Evolutionary conservation across 2,329 filamentous ascomycete species (phyloP), one percentile per base, ranked within the genome.

Genomic region (Colletotrichum sp.): DNA sequence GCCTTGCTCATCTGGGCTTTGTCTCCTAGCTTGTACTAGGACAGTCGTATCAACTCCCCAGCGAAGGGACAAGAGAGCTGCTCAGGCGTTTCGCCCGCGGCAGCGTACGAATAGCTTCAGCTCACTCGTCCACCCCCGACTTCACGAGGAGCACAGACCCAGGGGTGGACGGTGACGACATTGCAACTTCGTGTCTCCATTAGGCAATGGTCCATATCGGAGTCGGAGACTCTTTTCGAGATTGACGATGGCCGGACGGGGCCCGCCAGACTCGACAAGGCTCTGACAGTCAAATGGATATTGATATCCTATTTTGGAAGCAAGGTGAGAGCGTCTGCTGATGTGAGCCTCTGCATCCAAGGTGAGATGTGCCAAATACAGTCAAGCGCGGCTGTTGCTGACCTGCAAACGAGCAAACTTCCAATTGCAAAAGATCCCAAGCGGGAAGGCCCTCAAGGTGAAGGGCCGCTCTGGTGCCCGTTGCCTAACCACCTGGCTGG

Each of bases 401-500:
- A 71, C 32, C 57, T 30, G 44, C 30, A 8, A 44, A 32, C 28
- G 36, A 55, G 39, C 28, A 52, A 63, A 63, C 59, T 62, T 21
- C 64, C 55, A 69, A 21, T 12, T 36, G n/a, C 18, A 32, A 75
- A 68, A 55, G 34, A 7, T n/a, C 36, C 55, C 39, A 66, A 39
- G 62, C 62, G 36, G 68, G 68, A 75, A 60, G 30, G 52, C 67
- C 62, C 60, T 60, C 68, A 52, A 52, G 49, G 49, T 21, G 49
- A 70, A 71, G 59, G 59, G 44, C 71, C 66, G 71, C 67, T 64
- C 44, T 60, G 59, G 49, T 36, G 34, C 34, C 65, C 71, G 36
- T 62, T 69, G 71, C 39, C 71, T 71, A 71, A 75, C 68, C 68
- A 63, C 62, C 24, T 30, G 10, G 62, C 32, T 63, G 72, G 68